These are phyloP conservation scores for Miamiensis avidus DNA, from an alignment of 169 alveolate genomes.

Conservation along the genomic window DNA sequence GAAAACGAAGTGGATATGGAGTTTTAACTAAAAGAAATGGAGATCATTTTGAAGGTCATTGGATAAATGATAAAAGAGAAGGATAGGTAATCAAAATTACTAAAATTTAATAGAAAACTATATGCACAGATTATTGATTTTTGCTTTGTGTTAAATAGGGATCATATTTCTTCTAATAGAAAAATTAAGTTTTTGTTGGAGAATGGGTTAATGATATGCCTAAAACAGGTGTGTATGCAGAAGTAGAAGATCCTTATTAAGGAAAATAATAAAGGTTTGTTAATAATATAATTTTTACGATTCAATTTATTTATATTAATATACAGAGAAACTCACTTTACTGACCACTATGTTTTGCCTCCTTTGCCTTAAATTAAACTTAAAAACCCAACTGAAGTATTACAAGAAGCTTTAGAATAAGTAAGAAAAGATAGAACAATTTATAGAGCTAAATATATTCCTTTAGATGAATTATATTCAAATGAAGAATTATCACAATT, in stretches of 20 bases:
- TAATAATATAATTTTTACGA: constrained; percentile 19
- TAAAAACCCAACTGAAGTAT: constrained; percentile 68
- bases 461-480: constrained; percentile 67
- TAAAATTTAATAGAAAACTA: not conserved
- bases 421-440: constrained; percentile 61
- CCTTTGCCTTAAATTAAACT: constrained; percentile 62
- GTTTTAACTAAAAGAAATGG: constrained; percentile 91
- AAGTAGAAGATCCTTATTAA: constrained; percentile 73
- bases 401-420: constrained; percentile 69
- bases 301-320: constrained; percentile 1
- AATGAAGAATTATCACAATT: constrained; percentile 57
- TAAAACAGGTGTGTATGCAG: constrained; percentile 84
- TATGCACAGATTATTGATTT: not conserved
- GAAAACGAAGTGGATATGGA: constrained; percentile 92
- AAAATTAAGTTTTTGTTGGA: constrained; percentile 82
- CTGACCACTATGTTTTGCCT: constrained; percentile 70
- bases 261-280: constrained; percentile 36
- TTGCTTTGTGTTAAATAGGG: constrained; percentile 70
- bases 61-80: constrained; percentile 92
- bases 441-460: constrained; percentile 68
- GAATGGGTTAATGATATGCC: constrained; percentile 89
- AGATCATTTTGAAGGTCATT: constrained; percentile 93
- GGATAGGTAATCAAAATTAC: constrained; percentile 74
- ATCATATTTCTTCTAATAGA: constrained; percentile 73
- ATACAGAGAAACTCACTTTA: constrained; percentile 63